Evolutionary conservation across 2,329 filamentous ascomycete genomes (phyloP), one percentile per base, ranked within the genome.

Genomic region (Neofusicoccum kwambonambiense): DNA sequence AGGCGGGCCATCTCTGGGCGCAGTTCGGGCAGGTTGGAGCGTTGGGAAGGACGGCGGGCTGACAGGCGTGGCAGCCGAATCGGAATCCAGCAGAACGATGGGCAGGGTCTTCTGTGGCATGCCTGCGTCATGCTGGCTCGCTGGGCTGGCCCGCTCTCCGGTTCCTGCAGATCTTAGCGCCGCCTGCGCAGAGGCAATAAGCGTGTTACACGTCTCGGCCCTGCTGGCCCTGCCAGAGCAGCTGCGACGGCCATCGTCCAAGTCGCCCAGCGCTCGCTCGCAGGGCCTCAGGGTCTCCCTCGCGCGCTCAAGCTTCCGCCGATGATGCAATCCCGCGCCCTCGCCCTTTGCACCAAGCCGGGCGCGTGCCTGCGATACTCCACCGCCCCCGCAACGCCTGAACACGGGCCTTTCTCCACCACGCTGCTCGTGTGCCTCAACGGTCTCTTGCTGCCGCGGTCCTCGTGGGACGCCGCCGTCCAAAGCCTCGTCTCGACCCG

Each of bases 361-460:
- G 62, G 51, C 42, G 62, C 62, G 13, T n/a, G 39, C 52, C 41
- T 64, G 51, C 62, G 45, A 42, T 58, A 49, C 52, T 64, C 62
- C 17, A 35, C 52, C 37, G 12, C 22, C 51, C 62, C 52, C 50
- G 50, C 62, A 49, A 41, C 42, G 6, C 51, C 62, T 17, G 41
- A 49, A 50, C 50, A 52, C 54, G 35, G 61, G 41, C 74, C 74
- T 3, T 76, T 77, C 65, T 69, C 73, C 22, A 71, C 73, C 62
- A 74, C 73, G 2, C 71, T 82, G 4, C 69, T 81, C 22, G 75
- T 82, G 42, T 82, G 80, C 64, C 67, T 82, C 17, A 82, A 82
- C 62, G 80, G 80, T 19, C 71, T 81, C 4, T 75, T 80, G 65
- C 69, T 78, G 0, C 76, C 80, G 1, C 74, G 79, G 66, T 71